Evolutionary conservation across 2,329 filamentous ascomycete species (phyloP), one percentile per base, ranked within the genome.

Genomic region (Lachnum nothofagi): DNA sequence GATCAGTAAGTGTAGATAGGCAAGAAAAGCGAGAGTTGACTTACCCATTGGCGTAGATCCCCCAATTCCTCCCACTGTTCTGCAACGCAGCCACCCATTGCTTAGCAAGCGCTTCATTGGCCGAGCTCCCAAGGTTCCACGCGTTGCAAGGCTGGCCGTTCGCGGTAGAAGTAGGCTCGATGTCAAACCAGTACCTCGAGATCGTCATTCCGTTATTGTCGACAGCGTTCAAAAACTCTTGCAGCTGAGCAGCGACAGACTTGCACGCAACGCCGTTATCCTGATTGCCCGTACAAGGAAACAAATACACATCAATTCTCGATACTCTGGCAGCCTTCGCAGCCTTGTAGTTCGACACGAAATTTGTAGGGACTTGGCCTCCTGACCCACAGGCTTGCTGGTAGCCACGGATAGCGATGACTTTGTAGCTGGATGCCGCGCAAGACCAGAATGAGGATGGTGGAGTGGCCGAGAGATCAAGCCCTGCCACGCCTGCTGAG

Each of bases 41-140:
- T 53, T 31, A 60, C 58, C 47, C 54, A 49, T 61, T 61, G 3
- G 55, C 59, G 55, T 61, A 61, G 25, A 61, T 55, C 4, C 59
- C 59, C 59, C 58, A 61, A 1, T 46, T 52, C 12, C 44, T 45
- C 3, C 51, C 53, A n/a, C 48, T 60, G 0, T 35, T 49, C 27
- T 56, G 43, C 4, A 61, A 35, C 2, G 48, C 48, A 14, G 54
- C 42, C 8, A 61, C 55, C 55, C 55, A 61, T 22, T 60, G 19
- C 29, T 53, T 61, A 1, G 59, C 59, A 1, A 62, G 42, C 7
- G 56, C 48, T 9, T 49, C 52, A 42, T 62, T 62, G 1, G 46
- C 52, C 20, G 54, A 19, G 1, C 43, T 42, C 0, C 57, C 55
- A 3, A 60, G 31, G 33, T 62, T 55, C 55, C 57, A 62, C 14